Conservation (phyloP, 805 yeast species). For the Ogataea ramenticola region DNA sequence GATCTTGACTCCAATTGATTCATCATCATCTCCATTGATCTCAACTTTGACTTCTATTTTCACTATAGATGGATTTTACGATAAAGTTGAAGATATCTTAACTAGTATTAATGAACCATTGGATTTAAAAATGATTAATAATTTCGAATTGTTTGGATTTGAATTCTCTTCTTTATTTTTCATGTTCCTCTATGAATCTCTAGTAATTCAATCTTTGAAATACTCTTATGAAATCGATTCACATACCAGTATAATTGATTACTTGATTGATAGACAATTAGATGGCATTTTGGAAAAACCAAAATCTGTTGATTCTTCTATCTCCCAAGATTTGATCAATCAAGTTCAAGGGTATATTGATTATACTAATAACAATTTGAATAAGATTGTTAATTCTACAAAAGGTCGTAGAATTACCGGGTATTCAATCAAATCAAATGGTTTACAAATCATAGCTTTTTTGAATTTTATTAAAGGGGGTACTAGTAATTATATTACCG, state of each 20-base stretch:
- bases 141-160: constrained; percentile 24
- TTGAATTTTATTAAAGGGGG: constrained; percentile 7
- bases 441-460: constrained; percentile 55
- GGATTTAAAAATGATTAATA: constrained; percentile 17
- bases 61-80: constrained; percentile 19
- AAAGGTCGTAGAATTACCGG: constrained; percentile 19
- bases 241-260: not conserved
- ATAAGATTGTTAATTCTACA: constrained; percentile 17
- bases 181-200: constrained; percentile 16
- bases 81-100: constrained; percentile 14
- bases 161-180: constrained; percentile 25
- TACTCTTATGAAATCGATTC: not conserved
- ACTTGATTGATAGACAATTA: not conserved
- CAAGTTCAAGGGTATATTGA: constrained; percentile 8
- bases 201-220: constrained; percentile 18
- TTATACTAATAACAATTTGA: constrained; percentile 17
- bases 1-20: constrained; percentile 15
- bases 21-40: no score
- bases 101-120: constrained; percentile 8
- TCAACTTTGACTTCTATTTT: constrained; percentile 15
- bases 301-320: not conserved
- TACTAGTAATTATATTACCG: constrained; percentile 35
- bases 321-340: not conserved
- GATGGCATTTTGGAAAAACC: no score
- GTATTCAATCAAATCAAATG: constrained; percentile 19